A percentile compares a stretch with the other conserved stretches of the same genome.
Conservation (phyloP, 108 stramenopile species). For the Halocafeteria seosinensis region DNA sequence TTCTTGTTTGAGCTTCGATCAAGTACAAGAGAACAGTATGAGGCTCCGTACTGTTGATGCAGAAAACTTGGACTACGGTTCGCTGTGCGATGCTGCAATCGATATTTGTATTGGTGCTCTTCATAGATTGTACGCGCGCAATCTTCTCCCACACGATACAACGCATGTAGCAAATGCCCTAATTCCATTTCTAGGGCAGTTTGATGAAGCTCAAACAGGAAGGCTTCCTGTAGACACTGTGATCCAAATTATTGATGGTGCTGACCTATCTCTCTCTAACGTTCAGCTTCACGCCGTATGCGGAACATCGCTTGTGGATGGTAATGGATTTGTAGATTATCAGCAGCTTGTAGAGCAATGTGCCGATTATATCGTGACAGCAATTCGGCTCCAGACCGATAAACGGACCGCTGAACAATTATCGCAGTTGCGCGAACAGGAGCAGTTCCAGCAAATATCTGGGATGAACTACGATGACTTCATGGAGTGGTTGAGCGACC, state of each 20-base stretch:
- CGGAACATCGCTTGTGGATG: neutral
- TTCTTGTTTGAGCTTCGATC: too few species aligned
- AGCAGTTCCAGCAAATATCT: neutral
- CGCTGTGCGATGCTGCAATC: too few species aligned
- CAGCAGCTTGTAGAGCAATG: neutral
- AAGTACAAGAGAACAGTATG: too few species aligned
- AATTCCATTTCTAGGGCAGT: too few species aligned
- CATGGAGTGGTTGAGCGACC: neutral
- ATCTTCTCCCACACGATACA: too few species aligned
- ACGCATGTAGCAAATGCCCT: too few species aligned
- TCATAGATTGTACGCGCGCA: too few species aligned
- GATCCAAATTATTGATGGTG: neutral
- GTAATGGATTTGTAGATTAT: neutral
- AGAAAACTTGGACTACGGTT: too few species aligned
- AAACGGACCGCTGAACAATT: neutral
- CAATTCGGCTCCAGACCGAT: neutral
- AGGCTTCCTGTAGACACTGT: neutral
- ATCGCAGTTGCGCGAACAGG: neutral
- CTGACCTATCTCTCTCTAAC: neutral
- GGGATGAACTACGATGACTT: neutral
- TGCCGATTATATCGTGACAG: neutral
- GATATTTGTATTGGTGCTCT: too few species aligned
- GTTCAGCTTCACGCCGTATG: neutral
- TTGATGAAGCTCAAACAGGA: too few species aligned
- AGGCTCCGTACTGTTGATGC: too few species aligned